phyloP scores from a whole-genome alignment of 1,139 yeast genomes.

The Blastobotrys malaysiensis region DNA sequence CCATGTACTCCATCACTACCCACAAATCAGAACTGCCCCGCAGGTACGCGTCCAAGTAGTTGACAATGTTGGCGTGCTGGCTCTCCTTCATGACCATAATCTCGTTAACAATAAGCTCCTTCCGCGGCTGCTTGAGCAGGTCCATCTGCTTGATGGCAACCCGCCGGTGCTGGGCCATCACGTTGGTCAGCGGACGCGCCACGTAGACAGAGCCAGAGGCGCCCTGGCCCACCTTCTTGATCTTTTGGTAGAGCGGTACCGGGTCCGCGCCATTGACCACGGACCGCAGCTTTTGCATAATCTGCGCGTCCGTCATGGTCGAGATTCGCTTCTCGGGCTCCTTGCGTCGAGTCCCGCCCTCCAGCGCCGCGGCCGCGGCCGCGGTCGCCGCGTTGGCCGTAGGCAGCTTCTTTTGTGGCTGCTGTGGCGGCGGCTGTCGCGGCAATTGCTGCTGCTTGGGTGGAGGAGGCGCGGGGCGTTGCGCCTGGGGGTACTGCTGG shows the following conservation, averaged over 20 bases:
- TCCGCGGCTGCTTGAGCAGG: conserved; percentile 87
- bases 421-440: conserved; percentile 18
- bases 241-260: conserved; percentile 71
- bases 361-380: conserved; percentile 29
- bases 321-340: conserved; percentile 52
- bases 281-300: conserved; percentile 73
- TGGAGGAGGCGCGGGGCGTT: conserved; percentile 12
- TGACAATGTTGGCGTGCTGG: conserved; percentile 86
- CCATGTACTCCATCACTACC: conserved; percentile 97
- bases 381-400: conserved; percentile 30
- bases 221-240: conserved; percentile 98
- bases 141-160: conserved; percentile 96
- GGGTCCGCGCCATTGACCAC: conserved; percentile 87
- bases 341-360: conserved; percentile 18
- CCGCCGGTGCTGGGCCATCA: conserved; percentile 24
- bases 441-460: conserved; percentile 12
- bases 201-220: conserved; percentile 95
- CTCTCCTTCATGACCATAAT: conserved; percentile 91
- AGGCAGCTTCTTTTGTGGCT: conserved; percentile 17
- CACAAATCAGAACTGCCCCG: conserved; percentile 55
- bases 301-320: conserved; percentile 78
- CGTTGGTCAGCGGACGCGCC: conserved; percentile 57
- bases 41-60: conserved; percentile 80
- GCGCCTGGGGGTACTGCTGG: conserved; percentile 7
- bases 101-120: conserved; percentile 89